These are phyloP conservation scores for Globisporangium paddicum DNA, from an alignment of 352 stramenopile genomes.

Conservation along the genomic window DNA sequence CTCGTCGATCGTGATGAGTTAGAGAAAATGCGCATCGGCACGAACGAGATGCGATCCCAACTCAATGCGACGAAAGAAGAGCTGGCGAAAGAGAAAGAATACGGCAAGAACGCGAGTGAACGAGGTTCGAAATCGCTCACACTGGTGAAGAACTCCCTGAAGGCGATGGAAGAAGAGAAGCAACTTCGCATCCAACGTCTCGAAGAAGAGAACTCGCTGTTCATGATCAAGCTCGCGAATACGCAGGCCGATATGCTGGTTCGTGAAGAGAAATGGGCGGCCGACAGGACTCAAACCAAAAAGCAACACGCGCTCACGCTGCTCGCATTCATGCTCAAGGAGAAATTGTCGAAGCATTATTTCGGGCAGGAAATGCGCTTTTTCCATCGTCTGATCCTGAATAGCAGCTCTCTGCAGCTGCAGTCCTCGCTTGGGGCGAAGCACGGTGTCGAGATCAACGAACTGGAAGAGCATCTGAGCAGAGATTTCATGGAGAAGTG, in stretches of 20 bases:
- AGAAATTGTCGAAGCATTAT: conserved; percentile 15
- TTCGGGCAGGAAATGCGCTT: conserved; percentile 18
- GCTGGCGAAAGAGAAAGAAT: conserved; percentile 47
- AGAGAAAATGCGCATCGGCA: conserved; percentile 45
- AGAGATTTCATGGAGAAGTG: conserved; percentile 54
- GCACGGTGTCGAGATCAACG: conserved; percentile 20
- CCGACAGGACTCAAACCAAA: conserved; percentile 23
- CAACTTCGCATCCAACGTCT: conserved; percentile 40
- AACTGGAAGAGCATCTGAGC: conserved; percentile 37
- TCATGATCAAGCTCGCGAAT: conserved; percentile 49
- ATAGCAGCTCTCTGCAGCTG: not conserved
- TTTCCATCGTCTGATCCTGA: conserved; percentile 17
- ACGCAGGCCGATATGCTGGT: conserved; percentile 56
- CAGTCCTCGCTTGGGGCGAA: conserved; percentile 6
- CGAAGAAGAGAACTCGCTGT: conserved; percentile 40
- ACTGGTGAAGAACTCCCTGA: conserved; percentile 55
- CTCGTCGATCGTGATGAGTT: conserved; percentile 61
- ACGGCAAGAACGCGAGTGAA: conserved; percentile 42
- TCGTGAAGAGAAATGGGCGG: conserved; percentile 37
- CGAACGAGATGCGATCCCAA: conserved; percentile 39
- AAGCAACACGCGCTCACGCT: conserved; percentile 25
- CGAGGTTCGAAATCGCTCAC: conserved; percentile 51
- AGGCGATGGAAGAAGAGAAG: conserved; percentile 65
- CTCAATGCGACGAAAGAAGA: conserved; percentile 46
- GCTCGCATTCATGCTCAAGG: conserved; percentile 21